Base-by-base conservation (phyloP, 768 basidiomycete genomes). In the Rhodotorula toruloides region DNA sequence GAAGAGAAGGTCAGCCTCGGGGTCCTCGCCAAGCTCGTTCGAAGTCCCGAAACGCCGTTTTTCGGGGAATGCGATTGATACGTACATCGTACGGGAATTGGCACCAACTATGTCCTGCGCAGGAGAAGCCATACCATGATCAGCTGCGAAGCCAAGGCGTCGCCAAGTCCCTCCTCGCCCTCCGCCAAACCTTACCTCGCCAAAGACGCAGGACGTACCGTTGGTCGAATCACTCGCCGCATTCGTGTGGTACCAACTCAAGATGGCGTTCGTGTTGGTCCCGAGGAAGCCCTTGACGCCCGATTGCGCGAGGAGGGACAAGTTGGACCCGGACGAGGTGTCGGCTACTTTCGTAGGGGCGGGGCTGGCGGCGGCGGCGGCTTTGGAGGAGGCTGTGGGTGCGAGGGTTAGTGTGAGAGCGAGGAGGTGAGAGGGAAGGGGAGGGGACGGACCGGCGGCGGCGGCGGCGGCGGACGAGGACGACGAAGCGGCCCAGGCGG, bases 171-270 rank as follows among this genome's bases (percentile, higher is more conserved):
- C 29, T 8, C 29, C n/a, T 37, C 32, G 52, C 22, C 32, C 27
- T 31, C 14, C 7, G 32, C 22, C 6, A 37, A n/a, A 12, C 25
- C 8, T 39, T 22, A 17, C 32, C 29, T n/a, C 25, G 40, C 2
- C 37, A 31, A 11, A 29, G 17, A 36, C 44, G 29, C 70, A 71
- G 66, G 66, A 72, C 31, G 58, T 21, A 4, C 67, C 71, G 61
- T 69, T 73, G 49, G 72, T 73, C 21, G 58, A 61, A 57, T 73
- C 72, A 25, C 42, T 36, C 5, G 59, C 57, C 3, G 50, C 50
- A 40, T 61, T 40, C 40, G 72, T 67, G 62, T 70, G 53, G 72
- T 65, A 73, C 72, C 72, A 73, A 11, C 65, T 63, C 13, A 62
- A 29, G 63, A 66, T 67, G 29, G 60, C 50, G 52, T 54, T 42